Evolutionary conservation across 2,329 filamentous ascomycete genomes (phyloP).

Genomic region (Clonostachys solani): DNA sequence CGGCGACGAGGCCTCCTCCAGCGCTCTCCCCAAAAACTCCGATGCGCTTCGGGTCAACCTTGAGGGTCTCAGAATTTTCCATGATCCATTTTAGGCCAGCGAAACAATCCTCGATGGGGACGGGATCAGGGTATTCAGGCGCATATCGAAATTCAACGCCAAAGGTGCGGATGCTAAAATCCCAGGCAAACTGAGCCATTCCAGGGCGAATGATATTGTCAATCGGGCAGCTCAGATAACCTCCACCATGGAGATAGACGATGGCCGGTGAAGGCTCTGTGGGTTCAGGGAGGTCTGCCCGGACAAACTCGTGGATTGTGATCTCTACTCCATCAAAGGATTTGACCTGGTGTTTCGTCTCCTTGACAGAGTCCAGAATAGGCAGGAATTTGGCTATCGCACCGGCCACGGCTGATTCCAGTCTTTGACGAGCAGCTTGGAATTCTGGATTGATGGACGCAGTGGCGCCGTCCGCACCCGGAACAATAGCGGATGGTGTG

Average conservation of each 20-base stretch:
- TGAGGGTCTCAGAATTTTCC: conserved; percentile 9
- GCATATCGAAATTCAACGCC: conserved; percentile 35
- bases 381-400: background rate
- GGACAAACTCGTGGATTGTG: background rate
- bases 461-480: too few species aligned
- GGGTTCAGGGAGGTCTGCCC: background rate
- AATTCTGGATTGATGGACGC: too few species aligned
- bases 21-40: conserved; percentile 13
- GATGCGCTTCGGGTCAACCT: conserved; percentile 11
- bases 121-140: conserved; percentile 31
- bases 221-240: conserved; percentile 24
- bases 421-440: too few species aligned
- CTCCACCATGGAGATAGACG: conserved; percentile 34
- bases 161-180: conserved; percentile 24
- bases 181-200: conserved; percentile 15
- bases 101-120: conserved; percentile 28
- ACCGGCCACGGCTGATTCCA: too few species aligned
- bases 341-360: background rate
- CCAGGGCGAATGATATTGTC: conserved; percentile 11
- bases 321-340: background rate
- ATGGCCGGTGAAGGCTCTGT: conserved; percentile 15
- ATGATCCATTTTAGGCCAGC: conserved; percentile 16
- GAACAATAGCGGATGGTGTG: too few species aligned
- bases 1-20: conserved; percentile 12
- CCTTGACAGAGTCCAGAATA: background rate